These are phyloP conservation scores for Venturia nashicola DNA, from an alignment of 2,329 filamentous ascomycete species.

Conservation along the genomic window DNA sequence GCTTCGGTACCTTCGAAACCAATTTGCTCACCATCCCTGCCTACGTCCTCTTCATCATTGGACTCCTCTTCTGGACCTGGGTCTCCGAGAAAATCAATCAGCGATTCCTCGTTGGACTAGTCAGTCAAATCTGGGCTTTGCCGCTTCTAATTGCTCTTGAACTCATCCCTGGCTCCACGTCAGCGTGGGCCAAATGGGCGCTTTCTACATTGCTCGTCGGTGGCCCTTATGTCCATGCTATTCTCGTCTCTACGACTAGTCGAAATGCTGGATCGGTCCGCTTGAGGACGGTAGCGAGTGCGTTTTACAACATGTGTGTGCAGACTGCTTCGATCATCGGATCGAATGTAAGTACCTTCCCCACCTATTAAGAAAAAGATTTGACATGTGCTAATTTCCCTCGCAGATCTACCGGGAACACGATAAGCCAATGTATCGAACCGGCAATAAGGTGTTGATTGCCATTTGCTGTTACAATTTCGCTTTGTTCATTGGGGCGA, in stretches of 20 bases:
- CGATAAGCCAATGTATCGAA: slow-evolving; percentile 37
- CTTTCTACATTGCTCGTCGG: slow-evolving; percentile 29
- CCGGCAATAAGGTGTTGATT: slow-evolving; percentile 43
- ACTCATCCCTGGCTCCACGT: slow-evolving; percentile 18
- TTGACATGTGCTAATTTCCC: background rate
- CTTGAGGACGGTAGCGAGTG: slow-evolving; percentile 29
- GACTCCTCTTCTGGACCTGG: slow-evolving; percentile 38
- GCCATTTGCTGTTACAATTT: slow-evolving; percentile 39
- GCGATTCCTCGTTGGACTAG: slow-evolving; percentile 34
- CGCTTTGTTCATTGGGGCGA: slow-evolving; percentile 36
- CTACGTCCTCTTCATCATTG: slow-evolving; percentile 34
- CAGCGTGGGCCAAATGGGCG: slow-evolving; percentile 26
- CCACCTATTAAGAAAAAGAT: background rate
- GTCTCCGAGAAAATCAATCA: slow-evolving; percentile 38
- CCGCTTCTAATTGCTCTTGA: slow-evolving; percentile 27
- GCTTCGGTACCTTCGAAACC: slow-evolving; percentile 25
- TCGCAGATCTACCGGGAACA: slow-evolving; percentile 38
- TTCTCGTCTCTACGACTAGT: slow-evolving; percentile 27
- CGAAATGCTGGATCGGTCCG: slow-evolving; percentile 31
- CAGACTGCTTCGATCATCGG: slow-evolving; percentile 9
- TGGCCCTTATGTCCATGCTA: slow-evolving; percentile 31
- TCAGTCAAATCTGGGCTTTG: slow-evolving; percentile 27
- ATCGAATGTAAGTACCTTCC: slow-evolving; percentile 6
- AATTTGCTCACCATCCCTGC: slow-evolving; percentile 26
- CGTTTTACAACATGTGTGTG: slow-evolving; percentile 29